Percentiles rank a stretch among this genome's conserved stretches.
Conservation (phyloP, 306 rosid species). For the Rubus idaeus region DNA sequence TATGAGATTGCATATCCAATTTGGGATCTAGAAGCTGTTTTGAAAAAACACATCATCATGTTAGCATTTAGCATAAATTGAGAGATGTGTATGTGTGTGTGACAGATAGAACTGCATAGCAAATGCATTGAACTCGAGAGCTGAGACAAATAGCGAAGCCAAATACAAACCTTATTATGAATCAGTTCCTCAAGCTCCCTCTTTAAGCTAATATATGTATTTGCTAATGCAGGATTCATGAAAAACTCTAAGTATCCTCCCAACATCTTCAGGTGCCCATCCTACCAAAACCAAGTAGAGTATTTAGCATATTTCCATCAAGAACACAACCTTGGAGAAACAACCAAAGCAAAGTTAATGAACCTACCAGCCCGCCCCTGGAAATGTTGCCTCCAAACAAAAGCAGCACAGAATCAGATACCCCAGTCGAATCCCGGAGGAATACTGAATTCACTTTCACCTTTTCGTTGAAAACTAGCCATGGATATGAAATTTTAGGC, state of each 20-base stretch:
- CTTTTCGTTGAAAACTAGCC: slow-evolving; percentile 96
- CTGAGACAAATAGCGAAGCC: not conserved
- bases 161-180: slow-evolving; percentile 63
- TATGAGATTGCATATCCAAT: slow-evolving; percentile 51
- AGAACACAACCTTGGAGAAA: slow-evolving; percentile 11
- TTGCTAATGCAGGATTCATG: slow-evolving; percentile 81
- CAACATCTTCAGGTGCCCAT: slow-evolving; percentile 62
- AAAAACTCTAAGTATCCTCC: slow-evolving; percentile 77
- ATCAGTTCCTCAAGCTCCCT: slow-evolving; percentile 71
- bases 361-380: slow-evolving; percentile 44
- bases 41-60: slow-evolving; percentile 13
- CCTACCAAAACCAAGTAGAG: slow-evolving; percentile 37
- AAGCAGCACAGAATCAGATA: slow-evolving; percentile 80
- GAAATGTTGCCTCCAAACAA: slow-evolving; percentile 80
- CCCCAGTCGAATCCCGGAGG: slow-evolving; percentile 89
- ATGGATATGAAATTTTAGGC: slow-evolving; percentile 85
- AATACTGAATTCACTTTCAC: slow-evolving; percentile 92
- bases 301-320: slow-evolving; percentile 7
- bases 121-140: slow-evolving; percentile 10
- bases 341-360: slow-evolving; percentile 4
- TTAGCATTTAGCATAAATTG: not conserved
- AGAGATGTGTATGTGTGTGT: not conserved
- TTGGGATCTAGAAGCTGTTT: slow-evolving; percentile 82
- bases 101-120: not conserved
- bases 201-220: slow-evolving; percentile 65